Evolutionary conservation across 2,329 filamentous ascomycete species (phyloP), one percentile per base, ranked within the genome.

Genomic region (Neofusicoccum sp.): DNA sequence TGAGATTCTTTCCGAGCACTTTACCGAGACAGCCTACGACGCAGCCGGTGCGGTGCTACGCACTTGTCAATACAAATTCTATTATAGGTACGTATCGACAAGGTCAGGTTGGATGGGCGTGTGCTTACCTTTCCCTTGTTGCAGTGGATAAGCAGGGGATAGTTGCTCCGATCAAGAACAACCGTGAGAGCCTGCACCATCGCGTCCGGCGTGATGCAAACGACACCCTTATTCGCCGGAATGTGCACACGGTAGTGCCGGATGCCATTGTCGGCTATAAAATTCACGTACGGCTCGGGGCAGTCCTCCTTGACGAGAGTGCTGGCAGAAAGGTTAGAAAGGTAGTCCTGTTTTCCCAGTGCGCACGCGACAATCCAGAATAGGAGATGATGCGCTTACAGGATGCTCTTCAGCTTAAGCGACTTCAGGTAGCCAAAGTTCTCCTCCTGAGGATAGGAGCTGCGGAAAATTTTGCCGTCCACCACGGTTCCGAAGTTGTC

Each of bases 131-230:
- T 95, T 73, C 93, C 93, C 69, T 96, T 93, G 73, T 97, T 97
- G 83, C 93, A 97, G 76, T 97, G 93, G 50, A 97, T 85, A 43
- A 97, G 82, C 9, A 97, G 77, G 0, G 93, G 93, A 67, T 95
- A 88, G 66, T 96, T 92, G 37, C 82, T 77, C 54, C 84, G 84
- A 71, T 96, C 85, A 60, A 94, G 81, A 44, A 94, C 84, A 45
- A 94, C 79, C 11, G 85, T 80, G 29, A 96, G 82, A 49, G 94
- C 92, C 6, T 85, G 80, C 66, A 84, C 83, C 83, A 97, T 92
- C 31, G 87, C 69, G 56, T 71, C 73, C 16, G 69, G 68, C 22
- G 73, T 69, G 7, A 78, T 69, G 33, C 69, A 68, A 69, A 81
- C 74, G 31, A 80, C 77, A 56, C 93, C 93, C 77, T 97, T 97